Base-by-base conservation (phyloP, 805 yeast species). In the Metschnikowia cerradonensis region DNA sequence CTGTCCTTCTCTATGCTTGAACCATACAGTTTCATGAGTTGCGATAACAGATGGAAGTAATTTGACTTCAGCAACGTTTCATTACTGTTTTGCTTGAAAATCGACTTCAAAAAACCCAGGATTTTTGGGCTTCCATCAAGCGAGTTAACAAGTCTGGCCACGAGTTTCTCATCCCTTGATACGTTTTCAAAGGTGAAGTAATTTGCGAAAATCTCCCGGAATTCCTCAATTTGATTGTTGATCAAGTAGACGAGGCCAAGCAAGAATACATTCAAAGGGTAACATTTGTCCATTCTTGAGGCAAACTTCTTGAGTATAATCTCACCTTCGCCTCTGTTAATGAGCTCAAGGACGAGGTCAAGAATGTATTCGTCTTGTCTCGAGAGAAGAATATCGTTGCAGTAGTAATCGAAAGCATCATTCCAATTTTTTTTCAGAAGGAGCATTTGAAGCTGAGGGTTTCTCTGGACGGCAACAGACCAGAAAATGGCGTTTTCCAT, bases 171-270 rank as follows among this genome's bases (percentile, higher is more conserved):
- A 3, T 41, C 40, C 10, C 51, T 46, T 37, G 56, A 52, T 15
- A 57, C 47, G 2, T 50, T 36, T 2, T 56, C 53, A 42, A 67
- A 66, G 6, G 54, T 43, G 13, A 56, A 56, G 48, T 61, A 67
- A 39, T 62, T 57, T 31, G 56, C 50, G 46, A 68, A 69, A 4
- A 57, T 56, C 1, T 56, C 52, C 39, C 55, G 60, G 42, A 64
- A 67, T 35, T 58, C 55, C 1, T 49, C 51, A 6, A 66, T 59
- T 17, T 66, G 65, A 44, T 62, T 55, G 45, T 67, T 69, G 34
- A 68, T 62, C 45, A 71, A 61, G 48, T 64, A 58, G 1, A 71
- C 62, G 32, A 73, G 54, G 2, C 76, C 78, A 30, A 63, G 61
- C 41, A 73, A 64, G 38, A 69, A 67, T 26, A 59, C 51, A 47